Evolutionary conservation across 768 basidiomycete species (phyloP), one percentile per base, ranked within the genome.

Genomic region (Hydnum rufescens): DNA sequence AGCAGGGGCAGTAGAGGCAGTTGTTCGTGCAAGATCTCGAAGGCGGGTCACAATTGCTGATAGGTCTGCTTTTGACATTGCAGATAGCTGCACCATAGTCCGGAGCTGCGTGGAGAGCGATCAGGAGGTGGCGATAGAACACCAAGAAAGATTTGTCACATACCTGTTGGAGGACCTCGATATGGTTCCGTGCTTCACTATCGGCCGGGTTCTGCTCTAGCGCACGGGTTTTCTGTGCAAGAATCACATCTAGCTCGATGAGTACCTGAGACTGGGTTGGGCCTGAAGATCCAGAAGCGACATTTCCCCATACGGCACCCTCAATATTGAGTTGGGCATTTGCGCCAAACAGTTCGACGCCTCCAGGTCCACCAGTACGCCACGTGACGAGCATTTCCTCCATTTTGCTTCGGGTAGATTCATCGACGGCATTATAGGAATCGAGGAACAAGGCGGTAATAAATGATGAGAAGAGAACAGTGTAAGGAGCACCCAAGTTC

Each of bases 361-460:
- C 76, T 31, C 71, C 73, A 2, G 85, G 82, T 13, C 82, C 80
- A 16, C 87, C 89, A 23, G 78, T 82, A 36, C 90, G 74, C 95
- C 95, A 99, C 4, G 95, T 93, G 28, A 85, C 66, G 13, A 97
- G 75, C 80, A 99, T 89, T 65, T 99, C 95, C 63, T 93, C 88
- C 86, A 99, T 92, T 66, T 97, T 97, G 63, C 77, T 76, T 55
- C 83, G 79, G 25, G 87, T 93, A 39, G 66, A 67, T 49, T 77
- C 77, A 62, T 95, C 90, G 58, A 95, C 92, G 59, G 77, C 73
- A 44, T 75, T 72, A 66, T 97, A 96, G 28, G 90, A 80, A 57
- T 85, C 78, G 58, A 95, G 70, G 68, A 90, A 97, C 18, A 92
- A 67, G 22, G 78, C 74, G 53, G 82, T 80, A 56, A 92, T 82